Conservation (phyloP, 768 basidiomycete species). For the Boletus rex-veris region DNA sequence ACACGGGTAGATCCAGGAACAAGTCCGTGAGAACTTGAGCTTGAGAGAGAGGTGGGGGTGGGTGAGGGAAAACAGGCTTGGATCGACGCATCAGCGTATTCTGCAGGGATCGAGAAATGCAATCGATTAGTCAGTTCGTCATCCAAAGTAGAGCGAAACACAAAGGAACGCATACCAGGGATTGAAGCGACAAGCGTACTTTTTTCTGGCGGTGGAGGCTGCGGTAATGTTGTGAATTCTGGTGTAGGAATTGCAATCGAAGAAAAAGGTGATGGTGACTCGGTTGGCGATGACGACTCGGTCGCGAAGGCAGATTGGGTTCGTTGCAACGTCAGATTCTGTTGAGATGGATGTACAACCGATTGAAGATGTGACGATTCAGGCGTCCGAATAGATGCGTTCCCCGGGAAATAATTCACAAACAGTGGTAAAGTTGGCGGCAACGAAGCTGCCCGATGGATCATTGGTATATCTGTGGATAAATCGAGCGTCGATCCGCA, state of each 20-base stretch:
- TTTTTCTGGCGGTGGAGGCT: neutral
- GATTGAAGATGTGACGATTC: neutral
- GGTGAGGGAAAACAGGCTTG: slow-evolving; percentile 8
- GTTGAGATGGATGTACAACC: neutral
- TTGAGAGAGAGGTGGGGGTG: neutral
- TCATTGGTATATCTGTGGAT: neutral
- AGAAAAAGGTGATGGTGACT: neutral
- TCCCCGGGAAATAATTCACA: neutral
- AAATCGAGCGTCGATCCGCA: neutral
- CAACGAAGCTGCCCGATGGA: neutral
- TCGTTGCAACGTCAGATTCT: neutral
- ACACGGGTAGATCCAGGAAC: slow-evolving; percentile 1
- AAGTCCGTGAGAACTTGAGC: neutral
- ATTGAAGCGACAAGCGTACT: neutral
- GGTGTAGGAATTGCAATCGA: neutral
- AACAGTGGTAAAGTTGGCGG: neutral
- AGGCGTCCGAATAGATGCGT: neutral
- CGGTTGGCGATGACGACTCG: neutral
- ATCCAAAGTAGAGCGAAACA: neutral
- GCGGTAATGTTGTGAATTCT: neutral
- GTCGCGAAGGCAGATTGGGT: neutral
- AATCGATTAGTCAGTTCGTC: neutral
- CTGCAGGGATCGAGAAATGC: slow-evolving; percentile 2
- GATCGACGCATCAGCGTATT: slow-evolving; percentile 7
- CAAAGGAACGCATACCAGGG: neutral